phyloP scores from a whole-genome alignment of 805 yeast species.

The Candida sonorensis region DNA sequence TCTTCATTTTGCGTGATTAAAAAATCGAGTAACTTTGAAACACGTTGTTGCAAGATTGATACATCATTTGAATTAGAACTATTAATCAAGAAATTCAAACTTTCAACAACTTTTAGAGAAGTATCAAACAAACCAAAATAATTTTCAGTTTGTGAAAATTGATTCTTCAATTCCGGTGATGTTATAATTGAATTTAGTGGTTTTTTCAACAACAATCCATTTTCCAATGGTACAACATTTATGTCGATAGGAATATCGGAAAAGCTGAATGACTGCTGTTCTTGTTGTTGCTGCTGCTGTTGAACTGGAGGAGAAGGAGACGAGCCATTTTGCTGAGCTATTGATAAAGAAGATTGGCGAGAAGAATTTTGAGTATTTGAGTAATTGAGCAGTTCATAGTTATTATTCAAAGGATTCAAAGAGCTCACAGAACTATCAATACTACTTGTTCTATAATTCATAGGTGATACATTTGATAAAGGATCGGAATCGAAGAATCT shows the following conservation, averaged over 20 bases:
- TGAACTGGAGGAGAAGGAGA: background rate
- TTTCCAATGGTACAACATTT: conserved; percentile 38
- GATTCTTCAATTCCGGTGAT: conserved; percentile 45
- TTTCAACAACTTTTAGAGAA: conserved; percentile 32
- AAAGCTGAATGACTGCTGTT: background rate
- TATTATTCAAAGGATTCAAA: no score
- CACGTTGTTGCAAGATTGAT: conserved; percentile 15
- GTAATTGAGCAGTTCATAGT: no score
- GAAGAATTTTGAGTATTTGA: no score
- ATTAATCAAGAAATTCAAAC: conserved; percentile 25
- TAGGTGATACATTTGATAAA: conserved; percentile 2
- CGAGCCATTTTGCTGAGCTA: background rate
- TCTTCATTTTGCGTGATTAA: conserved; percentile 40
- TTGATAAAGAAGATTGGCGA: no score
- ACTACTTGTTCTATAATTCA: conserved; percentile 9
- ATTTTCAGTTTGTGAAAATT: conserved; percentile 40
- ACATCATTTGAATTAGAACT: conserved; percentile 2
- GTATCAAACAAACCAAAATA: conserved; percentile 47
- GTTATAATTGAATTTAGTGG: conserved; percentile 46
- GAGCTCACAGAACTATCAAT: no score
- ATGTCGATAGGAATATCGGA: conserved; percentile 4
- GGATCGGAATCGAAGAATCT: conserved; percentile 14
- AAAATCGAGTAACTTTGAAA: conserved; percentile 29
- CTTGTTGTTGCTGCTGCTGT: background rate
- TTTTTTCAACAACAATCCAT: conserved; percentile 53